phyloP scores from a whole-genome alignment of 345 rosid genomes.

The Litchi chinensis region DNA sequence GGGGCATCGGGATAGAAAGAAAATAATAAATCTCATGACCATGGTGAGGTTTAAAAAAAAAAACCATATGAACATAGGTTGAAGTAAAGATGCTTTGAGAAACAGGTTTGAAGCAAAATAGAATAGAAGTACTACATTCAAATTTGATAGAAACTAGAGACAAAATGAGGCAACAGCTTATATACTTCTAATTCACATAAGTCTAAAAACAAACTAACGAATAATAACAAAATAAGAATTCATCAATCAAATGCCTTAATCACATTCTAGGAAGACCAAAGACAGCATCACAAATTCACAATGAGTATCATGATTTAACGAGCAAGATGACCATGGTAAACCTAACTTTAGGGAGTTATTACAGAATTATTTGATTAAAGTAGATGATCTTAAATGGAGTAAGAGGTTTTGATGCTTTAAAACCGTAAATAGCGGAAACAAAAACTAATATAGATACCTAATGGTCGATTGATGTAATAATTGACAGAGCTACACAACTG shows the following conservation, averaged over 20 bases:
- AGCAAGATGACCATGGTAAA: neutral
- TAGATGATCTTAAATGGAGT: neutral
- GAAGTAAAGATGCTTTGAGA: neutral
- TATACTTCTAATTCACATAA: neutral
- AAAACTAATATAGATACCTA: constrained; percentile 52
- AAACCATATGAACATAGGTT: neutral
- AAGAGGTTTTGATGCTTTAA: neutral
- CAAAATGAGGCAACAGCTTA: neutral
- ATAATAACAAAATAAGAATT: neutral
- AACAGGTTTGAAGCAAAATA: neutral
- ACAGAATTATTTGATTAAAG: neutral
- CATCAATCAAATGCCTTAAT: neutral
- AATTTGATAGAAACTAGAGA: neutral
- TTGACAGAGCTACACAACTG: constrained; percentile 71
- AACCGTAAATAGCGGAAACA: neutral
- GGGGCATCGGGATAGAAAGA: neutral
- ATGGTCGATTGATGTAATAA: constrained; percentile 65
- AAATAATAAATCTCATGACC: neutral
- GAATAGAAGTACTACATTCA: neutral
- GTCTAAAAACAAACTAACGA: no score
- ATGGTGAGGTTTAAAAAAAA: neutral
- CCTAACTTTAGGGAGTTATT: neutral
- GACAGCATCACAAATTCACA: neutral
- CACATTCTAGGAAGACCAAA: neutral
- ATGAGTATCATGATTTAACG: neutral